Evolutionary conservation across 768 basidiomycete genomes (phyloP), one percentile per base, ranked within the genome.

Genomic region (Termitomyces sp.): DNA sequence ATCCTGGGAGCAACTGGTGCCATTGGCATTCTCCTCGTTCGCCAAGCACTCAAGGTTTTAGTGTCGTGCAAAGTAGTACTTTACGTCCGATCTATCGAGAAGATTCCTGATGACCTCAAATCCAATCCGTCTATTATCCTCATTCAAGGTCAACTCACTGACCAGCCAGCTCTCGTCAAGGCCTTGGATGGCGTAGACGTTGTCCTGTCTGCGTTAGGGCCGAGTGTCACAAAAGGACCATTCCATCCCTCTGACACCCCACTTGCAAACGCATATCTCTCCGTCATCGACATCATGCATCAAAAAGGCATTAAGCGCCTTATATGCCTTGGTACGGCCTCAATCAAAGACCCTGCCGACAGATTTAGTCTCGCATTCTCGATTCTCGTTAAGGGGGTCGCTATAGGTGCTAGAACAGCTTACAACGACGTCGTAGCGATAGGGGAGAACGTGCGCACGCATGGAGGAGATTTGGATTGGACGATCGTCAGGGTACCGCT

Each of bases 1-100:
- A 73, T 90, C 54, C 74, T 91, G n/a, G 89, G 88, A 16, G 84
- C 77, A 22, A 91, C 88, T 3, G 88, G 88, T 1, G 76, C 81
- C 13, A 68, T 69, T 33, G 89, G 88, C 46, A 67, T 79, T 42
- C 74, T 78, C 16, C 72, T 89, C 55, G 74, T 84, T 53, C 76
- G 82, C 49, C 78, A 85, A 62, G 70, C 76, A 5, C 76, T 90
- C 16, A 63, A 70, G 16, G 68, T 69, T 20, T 69, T 70, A 40
- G 64, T 72, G 7, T 64, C 68, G 5, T 62, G 67, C 59, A 71
- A 75, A 4, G 60, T 89, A 57, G 73, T 88, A 54, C 59, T 89
- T 51, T 89, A 81, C 52, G 86, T 79, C 11, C 82, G 87, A 31
- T 81, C 79, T 11, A 84, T 86, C 4, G 69, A 80, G 18, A 91